phyloP scores from a whole-genome alignment of 768 basidiomycete genomes.

The Galerina sulciceps region DNA sequence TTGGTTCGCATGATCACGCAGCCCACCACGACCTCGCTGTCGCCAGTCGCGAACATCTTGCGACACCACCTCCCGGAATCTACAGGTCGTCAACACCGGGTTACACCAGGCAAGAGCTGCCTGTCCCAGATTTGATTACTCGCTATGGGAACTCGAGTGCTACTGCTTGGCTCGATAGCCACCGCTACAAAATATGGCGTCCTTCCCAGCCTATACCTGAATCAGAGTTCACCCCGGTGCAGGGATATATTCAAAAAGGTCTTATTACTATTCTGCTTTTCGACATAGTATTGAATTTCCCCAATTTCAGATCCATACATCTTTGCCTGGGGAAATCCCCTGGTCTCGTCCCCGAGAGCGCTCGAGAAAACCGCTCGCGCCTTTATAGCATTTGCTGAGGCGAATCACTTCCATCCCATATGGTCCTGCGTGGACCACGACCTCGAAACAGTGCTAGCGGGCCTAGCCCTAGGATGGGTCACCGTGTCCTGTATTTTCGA shows the following conservation, averaged over 20 bases:
- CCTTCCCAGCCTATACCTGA: neutral
- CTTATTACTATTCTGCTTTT: no score
- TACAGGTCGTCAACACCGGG: neutral
- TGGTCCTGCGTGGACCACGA: neutral
- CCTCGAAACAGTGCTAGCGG: conserved; percentile 6
- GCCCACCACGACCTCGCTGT: neutral
- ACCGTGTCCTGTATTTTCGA: conserved; percentile 1
- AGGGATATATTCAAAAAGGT: no score
- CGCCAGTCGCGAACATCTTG: neutral
- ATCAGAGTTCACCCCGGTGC: no score
- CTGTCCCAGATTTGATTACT: conserved; percentile 4
- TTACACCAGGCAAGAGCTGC: neutral
- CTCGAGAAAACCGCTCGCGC: conserved; percentile 3
- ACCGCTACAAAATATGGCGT: conserved; percentile 6
- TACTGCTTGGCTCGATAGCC: conserved; percentile 6
- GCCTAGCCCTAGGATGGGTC: conserved; percentile 1
- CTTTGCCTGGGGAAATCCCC: conserved; percentile 15
- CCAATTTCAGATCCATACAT: conserved; percentile 1
- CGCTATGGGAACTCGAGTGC: neutral
- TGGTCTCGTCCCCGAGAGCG: conserved; percentile 5
- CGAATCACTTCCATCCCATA: no score
- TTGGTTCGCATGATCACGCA: neutral
- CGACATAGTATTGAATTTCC: neutral
- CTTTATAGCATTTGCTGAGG: conserved; percentile 6
- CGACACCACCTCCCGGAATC: neutral